A percentile compares a stretch with the other conserved stretches of the same genome.
These are phyloP conservation scores for Hawksworthiomyces lignivorus DNA, from an alignment of 2,329 filamentous ascomycete genomes.

Conservation along the genomic window DNA sequence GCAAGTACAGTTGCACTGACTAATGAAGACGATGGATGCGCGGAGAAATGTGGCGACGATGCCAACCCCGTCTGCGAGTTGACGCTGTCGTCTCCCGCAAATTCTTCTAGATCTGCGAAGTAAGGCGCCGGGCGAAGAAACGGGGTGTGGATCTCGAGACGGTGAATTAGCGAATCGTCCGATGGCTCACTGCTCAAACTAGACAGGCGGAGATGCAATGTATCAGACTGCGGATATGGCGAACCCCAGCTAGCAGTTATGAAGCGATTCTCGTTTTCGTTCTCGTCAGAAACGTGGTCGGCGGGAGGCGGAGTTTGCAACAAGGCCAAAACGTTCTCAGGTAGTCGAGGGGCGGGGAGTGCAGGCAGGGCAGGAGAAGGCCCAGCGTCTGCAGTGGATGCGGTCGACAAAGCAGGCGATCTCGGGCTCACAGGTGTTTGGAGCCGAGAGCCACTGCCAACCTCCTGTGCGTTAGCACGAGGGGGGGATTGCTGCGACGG, in stretches of 20 bases:
- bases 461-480: constrained; percentile 56
- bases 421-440: constrained; percentile 28
- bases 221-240: constrained; percentile 66
- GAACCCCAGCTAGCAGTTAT: constrained; percentile 85
- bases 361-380: constrained; percentile 52
- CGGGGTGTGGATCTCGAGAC: constrained; percentile 53
- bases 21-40: constrained; percentile 22
- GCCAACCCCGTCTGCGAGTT: constrained; percentile 21
- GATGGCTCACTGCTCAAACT: constrained; percentile 53
- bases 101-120: constrained; percentile 19
- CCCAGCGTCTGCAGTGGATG: constrained; percentile 53
- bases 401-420: constrained; percentile 54
- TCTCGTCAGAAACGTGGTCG: constrained; percentile 6
- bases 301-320: constrained; percentile 45
- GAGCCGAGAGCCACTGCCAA: constrained; percentile 31
- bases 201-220: constrained; percentile 37
- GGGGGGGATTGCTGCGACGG: constrained; percentile 43
- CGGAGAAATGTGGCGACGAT: constrained; percentile 7
- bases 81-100: constrained; percentile 23
- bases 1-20: constrained; percentile 54
- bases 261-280: constrained; percentile 35
- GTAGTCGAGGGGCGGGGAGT: constrained; percentile 50
- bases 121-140: constrained; percentile 52
- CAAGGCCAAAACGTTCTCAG: constrained; percentile 46
- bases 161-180: constrained; percentile 53